Conservation (phyloP, 139 green algal species). For the Tetradesmus obliquus region DNA sequence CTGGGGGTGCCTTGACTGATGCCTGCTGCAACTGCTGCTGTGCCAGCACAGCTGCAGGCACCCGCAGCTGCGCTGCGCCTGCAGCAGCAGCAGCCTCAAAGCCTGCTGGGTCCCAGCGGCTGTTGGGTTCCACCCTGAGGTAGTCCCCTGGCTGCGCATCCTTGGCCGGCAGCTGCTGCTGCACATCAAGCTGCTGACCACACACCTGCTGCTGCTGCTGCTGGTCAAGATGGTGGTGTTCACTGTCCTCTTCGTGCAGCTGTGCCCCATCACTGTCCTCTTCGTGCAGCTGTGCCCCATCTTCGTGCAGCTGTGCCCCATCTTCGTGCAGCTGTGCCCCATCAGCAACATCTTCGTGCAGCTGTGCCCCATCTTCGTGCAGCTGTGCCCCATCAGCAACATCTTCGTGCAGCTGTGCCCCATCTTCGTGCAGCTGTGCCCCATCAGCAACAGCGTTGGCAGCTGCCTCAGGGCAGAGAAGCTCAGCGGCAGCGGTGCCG, state of each 20-base stretch:
- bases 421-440: neutral
- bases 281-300: too few relatives aligned
- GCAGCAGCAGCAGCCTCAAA: constrained; percentile 1
- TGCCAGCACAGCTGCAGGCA: neutral
- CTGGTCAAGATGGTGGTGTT: neutral
- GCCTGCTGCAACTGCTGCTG: neutral
- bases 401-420: neutral
- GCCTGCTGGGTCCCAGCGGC: neutral
- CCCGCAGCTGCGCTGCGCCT: neutral
- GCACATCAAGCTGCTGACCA: neutral
- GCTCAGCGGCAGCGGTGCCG: neutral
- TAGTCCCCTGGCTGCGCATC: constrained; percentile 26
- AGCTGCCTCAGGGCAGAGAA: neutral
- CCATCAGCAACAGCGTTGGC: neutral
- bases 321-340: neutral
- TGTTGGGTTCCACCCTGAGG: neutral
- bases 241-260: neutral
- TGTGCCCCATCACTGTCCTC: neutral
- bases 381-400: neutral
- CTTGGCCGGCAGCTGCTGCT: constrained; percentile 5
- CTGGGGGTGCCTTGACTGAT: neutral
- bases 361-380: too few relatives aligned
- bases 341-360: too few relatives aligned
- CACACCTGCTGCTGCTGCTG: neutral
- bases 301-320: neutral